A percentile compares a stretch with the other conserved stretches of the same genome.
Conservation (phyloP, 129 eudicot genomes). For the Artemisia argyi region DNA sequence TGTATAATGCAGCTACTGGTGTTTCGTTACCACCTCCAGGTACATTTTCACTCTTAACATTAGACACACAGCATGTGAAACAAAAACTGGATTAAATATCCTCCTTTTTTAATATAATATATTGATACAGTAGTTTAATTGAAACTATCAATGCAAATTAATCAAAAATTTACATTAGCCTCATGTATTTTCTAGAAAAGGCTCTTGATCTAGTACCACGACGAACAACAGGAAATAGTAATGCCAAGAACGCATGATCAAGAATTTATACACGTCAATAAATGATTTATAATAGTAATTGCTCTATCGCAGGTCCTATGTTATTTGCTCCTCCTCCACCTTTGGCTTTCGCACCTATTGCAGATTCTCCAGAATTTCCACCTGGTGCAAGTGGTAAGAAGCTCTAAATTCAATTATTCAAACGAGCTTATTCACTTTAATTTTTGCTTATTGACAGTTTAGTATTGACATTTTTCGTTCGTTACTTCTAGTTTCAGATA, state of each 20-base stretch:
- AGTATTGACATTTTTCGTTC: neutral
- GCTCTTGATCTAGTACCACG: too few relatives aligned
- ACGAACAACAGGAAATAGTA: too few relatives aligned
- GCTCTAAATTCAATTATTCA: neutral
- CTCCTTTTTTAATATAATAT: too few relatives aligned
- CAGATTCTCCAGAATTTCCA: slow-evolving; percentile 34
- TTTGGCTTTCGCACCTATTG: slow-evolving; percentile 28
- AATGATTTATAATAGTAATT: neutral
- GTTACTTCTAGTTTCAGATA: slow-evolving; percentile 42
- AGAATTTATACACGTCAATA: neutral
- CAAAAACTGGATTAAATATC: neutral
- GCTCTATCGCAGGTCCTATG: slow-evolving; percentile 46
- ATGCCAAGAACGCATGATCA: neutral
- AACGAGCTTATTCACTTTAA: neutral
- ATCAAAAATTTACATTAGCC: too few relatives aligned
- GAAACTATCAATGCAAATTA: too few relatives aligned
- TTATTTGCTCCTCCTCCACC: slow-evolving; percentile 52
- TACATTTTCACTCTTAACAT: neutral
- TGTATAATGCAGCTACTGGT: slow-evolving; percentile 53
- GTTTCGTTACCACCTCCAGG: slow-evolving; percentile 72
- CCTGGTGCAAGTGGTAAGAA: slow-evolving; percentile 45
- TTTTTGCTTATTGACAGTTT: neutral
- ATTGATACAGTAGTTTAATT: too few relatives aligned
- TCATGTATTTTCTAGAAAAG: too few relatives aligned
- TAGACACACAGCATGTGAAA: neutral